Evolutionary conservation across 2,329 filamentous ascomycete genomes (phyloP), one percentile per base, ranked within the genome.

Genomic region (Aspergillus sp.): DNA sequence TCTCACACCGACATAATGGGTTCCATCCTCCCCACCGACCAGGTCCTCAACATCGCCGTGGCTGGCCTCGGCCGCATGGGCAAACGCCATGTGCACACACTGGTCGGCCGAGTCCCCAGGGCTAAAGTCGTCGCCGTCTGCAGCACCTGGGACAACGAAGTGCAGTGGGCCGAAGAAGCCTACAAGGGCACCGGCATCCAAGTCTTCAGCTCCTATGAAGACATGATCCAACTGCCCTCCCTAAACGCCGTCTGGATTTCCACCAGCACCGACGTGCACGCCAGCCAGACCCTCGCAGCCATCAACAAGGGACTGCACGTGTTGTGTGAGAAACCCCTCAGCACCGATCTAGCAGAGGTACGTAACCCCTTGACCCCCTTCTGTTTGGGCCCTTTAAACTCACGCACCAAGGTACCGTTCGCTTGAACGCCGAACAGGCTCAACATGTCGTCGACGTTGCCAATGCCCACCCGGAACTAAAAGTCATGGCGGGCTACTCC

Each of bases 401-500:
- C 36, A 42, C 36, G 36, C 36, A 42, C 36, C 36, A 42, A 42
- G 36, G 36, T 42, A 42, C 36, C 36, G 36, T 42, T 16, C 36
- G 14, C 36, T 42, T 42, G 36, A 42, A n/a, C 6, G 16, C n/a
- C 36, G 12, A 42, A 32, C 63, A 85, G 83, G 82, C 81, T 49
- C 80, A 85, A 72, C 75, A 77, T 24, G 84, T 87, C 31, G 77
- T 86, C 60, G 78, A 82, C 54, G 81, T 81, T 5, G 82, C 84
- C 31, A 73, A 75, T 54, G 75, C 75, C 22, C 58, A 81, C 54
- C 83, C 84, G 2, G 67, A 84, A 45, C 76, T 84, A 24, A 87
- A 86, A 71, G 83, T 87, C 59, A 81, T 87, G 78, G 85, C 82
- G 65, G 83, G 83, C 12, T 86, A 85, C 77, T 84, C 82, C 6